phyloP scores from a whole-genome alignment of 2,329 filamentous ascomycete genomes.

The Fusarium equiseti region DNA sequence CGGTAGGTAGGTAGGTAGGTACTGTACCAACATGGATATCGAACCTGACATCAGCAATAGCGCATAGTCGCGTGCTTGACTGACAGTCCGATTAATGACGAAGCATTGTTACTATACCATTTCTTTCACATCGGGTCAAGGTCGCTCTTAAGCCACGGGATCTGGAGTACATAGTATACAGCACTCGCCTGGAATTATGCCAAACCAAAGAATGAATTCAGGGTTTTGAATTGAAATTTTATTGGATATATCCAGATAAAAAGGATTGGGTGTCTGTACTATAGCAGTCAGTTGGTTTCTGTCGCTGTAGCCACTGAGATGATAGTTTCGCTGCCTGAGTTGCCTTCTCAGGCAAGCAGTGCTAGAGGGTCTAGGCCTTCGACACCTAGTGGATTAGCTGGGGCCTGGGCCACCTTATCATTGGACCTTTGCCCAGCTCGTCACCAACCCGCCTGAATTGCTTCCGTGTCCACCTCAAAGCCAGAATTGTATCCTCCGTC shows the following conservation, averaged over 20 bases:
- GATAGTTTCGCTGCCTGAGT: background rate
- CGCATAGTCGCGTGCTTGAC: constrained; percentile 31
- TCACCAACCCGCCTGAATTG: constrained; percentile 49
- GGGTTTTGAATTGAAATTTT: background rate
- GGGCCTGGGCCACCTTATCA: constrained; percentile 27
- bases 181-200: background rate
- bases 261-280: background rate
- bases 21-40: background rate
- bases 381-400: constrained; percentile 23
- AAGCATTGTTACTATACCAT: constrained; percentile 6
- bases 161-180: background rate
- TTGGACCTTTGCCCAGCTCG: constrained; percentile 36
- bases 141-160: background rate
- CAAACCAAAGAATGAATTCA: background rate
- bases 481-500: constrained; percentile 44
- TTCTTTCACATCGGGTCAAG: constrained; percentile 8
- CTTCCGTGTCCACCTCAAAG: constrained; percentile 45
- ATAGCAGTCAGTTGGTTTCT: background rate
- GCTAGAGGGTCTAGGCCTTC: constrained; percentile 4
- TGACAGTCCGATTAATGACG: background rate
- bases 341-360: constrained; percentile 2
- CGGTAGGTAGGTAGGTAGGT: too few species aligned
- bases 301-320: background rate
- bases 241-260: background rate
- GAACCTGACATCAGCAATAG: constrained; percentile 19